phyloP scores from a whole-genome alignment of 2,329 filamentous ascomycete species.

The Didymella lethalis region DNA sequence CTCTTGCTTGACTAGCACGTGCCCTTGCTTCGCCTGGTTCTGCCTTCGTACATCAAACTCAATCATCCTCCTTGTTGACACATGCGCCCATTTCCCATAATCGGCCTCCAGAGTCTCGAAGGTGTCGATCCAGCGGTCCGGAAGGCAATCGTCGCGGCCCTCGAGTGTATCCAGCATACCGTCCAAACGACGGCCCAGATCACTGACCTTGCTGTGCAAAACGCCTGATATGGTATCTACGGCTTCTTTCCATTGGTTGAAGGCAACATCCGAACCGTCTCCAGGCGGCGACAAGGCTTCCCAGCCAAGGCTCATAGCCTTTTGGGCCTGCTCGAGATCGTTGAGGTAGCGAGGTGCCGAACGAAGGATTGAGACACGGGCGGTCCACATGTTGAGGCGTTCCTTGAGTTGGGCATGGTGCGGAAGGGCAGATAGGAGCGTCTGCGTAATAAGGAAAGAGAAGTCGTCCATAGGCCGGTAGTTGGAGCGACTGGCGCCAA shows the following conservation, averaged over 20 bases:
- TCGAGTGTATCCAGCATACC: slow-evolving; percentile 87
- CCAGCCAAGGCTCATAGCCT: slow-evolving; percentile 72
- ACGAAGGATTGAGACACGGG: slow-evolving; percentile 76
- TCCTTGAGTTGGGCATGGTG: slow-evolving; percentile 76
- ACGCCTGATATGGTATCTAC: slow-evolving; percentile 65
- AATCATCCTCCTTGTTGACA: slow-evolving; percentile 76
- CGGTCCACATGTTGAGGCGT: slow-evolving; percentile 79
- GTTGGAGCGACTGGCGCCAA: slow-evolving; percentile 45
- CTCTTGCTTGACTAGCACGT: slow-evolving; percentile 4
- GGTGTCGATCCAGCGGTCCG: slow-evolving; percentile 84
- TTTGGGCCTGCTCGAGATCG: slow-evolving; percentile 69
- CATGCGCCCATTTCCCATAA: slow-evolving; percentile 81
- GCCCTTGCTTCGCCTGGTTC: slow-evolving; percentile 21
- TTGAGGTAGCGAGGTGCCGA: slow-evolving; percentile 74
- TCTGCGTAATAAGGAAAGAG: slow-evolving; percentile 87
- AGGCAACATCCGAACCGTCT: slow-evolving; percentile 44
- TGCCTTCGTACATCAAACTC: slow-evolving; percentile 63
- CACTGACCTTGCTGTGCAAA: slow-evolving; percentile 73
- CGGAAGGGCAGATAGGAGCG: slow-evolving; percentile 87
- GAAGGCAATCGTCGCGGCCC: slow-evolving; percentile 81
- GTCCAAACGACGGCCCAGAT: slow-evolving; percentile 77
- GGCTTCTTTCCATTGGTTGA: slow-evolving; percentile 48
- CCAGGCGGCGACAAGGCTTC: slow-evolving; percentile 60
- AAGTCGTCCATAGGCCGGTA: slow-evolving; percentile 85
- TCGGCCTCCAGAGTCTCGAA: slow-evolving; percentile 81